Evolutionary conservation across 371 early-diverging fungal species (phyloP), one percentile per base, ranked within the genome.

Genomic region (Syncephalastrum sp.): DNA sequence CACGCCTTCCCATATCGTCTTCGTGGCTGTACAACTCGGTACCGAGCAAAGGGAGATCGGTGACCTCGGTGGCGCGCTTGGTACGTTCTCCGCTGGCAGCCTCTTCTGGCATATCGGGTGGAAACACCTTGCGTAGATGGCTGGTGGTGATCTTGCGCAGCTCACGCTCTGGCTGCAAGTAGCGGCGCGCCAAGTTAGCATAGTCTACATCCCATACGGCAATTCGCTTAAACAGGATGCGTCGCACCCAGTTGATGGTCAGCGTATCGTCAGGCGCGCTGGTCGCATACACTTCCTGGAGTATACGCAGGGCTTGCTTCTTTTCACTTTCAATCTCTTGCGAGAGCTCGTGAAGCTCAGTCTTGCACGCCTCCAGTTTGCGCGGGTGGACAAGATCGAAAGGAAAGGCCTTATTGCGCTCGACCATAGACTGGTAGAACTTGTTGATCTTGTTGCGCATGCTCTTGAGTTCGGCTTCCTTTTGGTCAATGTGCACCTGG

Each of bases 131-230:
- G 49, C 74, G 72, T 10, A 92, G 58, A 45, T 89, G 88, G 1
- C 65, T 80, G 0, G 87, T 74, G 1, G 89, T 87, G 29, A 86
- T 72, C 21, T 89, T 72, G 27, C 83, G 79, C 6, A 88, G 65
- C 47, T 91, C 90, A 3, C 84, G 69, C 47, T 92, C 95, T 1
- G 90, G 83, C 54, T 90, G 90, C 52, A 95, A 72, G 61, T 87
- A 93, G 4, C 74, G 74, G 19, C 89, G 77, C 4, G 85, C 88
- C 44, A 97, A 81, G 47, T 84, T 81, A 0, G 83, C 79, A 64
- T 96, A 94, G 21, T 90, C 89, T 56, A 80, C 60, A 49, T 96
- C 93, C 97, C 97, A 98, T 41, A 71, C 77, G 1, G 74, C 67
- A 0, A 92, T 90, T 33, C 90, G 90, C 38, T 86, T 86, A 54